Conservation (phyloP, 305 asterid genomes). For the Lippia alba region DNA sequence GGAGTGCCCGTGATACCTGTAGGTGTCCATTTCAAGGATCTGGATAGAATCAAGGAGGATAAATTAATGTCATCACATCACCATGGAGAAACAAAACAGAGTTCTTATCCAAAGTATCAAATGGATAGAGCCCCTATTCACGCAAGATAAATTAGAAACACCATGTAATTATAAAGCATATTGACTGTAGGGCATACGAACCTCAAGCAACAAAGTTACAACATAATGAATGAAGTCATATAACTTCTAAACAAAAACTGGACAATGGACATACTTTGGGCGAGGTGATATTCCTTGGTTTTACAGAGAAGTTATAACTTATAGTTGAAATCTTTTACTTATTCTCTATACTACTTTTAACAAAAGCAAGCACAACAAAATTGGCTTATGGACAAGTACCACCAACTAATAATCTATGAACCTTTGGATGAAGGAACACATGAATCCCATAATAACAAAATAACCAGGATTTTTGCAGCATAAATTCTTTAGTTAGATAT, state of each 20-base stretch:
- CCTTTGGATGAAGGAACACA: neutral
- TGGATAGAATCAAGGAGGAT: slow-evolving; percentile 47
- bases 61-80: slow-evolving; percentile 24
- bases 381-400: neutral
- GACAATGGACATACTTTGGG: neutral
- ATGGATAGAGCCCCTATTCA: slow-evolving; percentile 3
- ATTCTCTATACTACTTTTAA: neutral
- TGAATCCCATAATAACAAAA: neutral
- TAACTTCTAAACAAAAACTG: neutral
- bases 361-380: slow-evolving; percentile 7
- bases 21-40: slow-evolving; percentile 99
- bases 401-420: neutral
- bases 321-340: neutral
- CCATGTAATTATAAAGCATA: neutral
- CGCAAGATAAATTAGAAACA: neutral
- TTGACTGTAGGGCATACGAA: neutral
- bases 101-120: neutral
- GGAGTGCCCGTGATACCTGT: slow-evolving; percentile 96
- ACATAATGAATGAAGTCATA: neutral
- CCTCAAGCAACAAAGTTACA: slow-evolving; percentile 20
- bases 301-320: slow-evolving; percentile 2
- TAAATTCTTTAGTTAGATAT: neutral
- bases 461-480: slow-evolving; percentile 10
- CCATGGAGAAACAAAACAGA: slow-evolving; percentile 24
- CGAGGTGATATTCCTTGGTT: slow-evolving; percentile 5